Evolutionary conservation across 2,329 filamentous ascomycete genomes (phyloP), one percentile per base, ranked within the genome.

Genomic region (Colletotrichum gloeosporioides): DNA sequence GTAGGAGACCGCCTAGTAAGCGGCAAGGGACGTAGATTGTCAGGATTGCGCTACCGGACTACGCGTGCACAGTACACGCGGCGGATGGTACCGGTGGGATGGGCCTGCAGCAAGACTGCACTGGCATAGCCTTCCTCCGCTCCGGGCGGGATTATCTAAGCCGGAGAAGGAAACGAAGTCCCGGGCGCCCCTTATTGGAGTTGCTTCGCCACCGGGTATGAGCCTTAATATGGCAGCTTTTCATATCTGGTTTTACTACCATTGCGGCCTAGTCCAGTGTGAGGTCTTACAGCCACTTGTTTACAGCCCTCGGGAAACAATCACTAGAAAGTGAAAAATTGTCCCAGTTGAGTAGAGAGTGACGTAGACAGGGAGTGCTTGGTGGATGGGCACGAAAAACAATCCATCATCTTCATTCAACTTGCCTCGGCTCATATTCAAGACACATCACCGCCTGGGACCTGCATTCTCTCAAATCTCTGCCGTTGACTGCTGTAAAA

Each of bases 331-430:
- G 10, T 3, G 1, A 13, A 53, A 22, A 6, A 13, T 13, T 53
- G n/a, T 53, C 0, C n/a, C 2, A 2, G n/a, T 53, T 13, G 3
- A 22, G 3, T 53, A n/a, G n/a, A 3, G 6, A 49, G 3, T 49
- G 39, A n/a, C 39, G 16, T 18, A 2, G 32, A 13, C 15, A n/a
- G 16, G 18, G 12, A 16, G n/a, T 8, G 13, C 39, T n/a, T 49
- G 39, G 36, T 18, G 0, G 18, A 44, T 44, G 39, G n/a, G 10
- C n/a, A 1, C 44, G 0, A 22, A 4, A 53, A 0, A 53, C 0
- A 34, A 7, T 12, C n/a, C 44, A n/a, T 22, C 1, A 0, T 2
- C 10, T 53, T 53, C n/a, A 1, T 13, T 10, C n/a, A 4, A 22
- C n/a, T 53, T 22, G 44, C 44, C 44, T 22, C 44, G 44, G 44